phyloP scores from a whole-genome alignment of 192 early-diverging fungal species.

The Phycomyces nitens region DNA sequence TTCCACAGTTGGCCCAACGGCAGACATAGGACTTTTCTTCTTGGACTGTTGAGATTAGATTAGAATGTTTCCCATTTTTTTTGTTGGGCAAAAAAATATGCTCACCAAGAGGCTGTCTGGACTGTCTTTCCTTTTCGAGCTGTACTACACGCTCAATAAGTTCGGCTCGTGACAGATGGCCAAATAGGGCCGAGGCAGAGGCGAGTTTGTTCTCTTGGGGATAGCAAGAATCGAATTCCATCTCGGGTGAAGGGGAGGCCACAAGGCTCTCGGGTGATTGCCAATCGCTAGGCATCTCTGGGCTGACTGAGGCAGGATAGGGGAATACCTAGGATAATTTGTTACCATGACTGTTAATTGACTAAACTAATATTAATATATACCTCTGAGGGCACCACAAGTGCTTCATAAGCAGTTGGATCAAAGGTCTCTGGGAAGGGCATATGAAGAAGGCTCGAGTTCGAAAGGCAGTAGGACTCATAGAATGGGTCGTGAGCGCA shows the following conservation, averaged over 20 bases:
- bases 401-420: too few species aligned
- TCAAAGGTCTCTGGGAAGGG: too few species aligned
- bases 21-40: constrained; percentile 7
- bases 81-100: neutral
- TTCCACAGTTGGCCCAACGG: constrained; percentile 7
- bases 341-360: neutral
- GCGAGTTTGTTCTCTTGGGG: neutral
- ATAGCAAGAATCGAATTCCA: neutral
- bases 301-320: neutral
- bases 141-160: constrained; percentile 12
- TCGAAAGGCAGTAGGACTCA: too few species aligned
- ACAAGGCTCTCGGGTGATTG: neutral
- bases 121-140: constrained; percentile 17
- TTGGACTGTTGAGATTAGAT: too few species aligned
- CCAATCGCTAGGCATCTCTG: neutral
- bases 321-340: neutral
- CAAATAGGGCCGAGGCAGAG: constrained; percentile 6
- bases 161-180: constrained; percentile 17
- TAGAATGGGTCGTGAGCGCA: too few species aligned
- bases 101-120: neutral
- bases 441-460: too few species aligned
- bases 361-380: neutral
- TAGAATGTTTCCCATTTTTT: too few species aligned
- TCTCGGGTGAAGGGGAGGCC: neutral
- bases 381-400: too few species aligned